A percentile compares a stretch with the other conserved stretches of the same genome.
phyloP scores from a whole-genome alignment of 176 grass and related monocot genomes.

The Saccharum spontaneum region DNA sequence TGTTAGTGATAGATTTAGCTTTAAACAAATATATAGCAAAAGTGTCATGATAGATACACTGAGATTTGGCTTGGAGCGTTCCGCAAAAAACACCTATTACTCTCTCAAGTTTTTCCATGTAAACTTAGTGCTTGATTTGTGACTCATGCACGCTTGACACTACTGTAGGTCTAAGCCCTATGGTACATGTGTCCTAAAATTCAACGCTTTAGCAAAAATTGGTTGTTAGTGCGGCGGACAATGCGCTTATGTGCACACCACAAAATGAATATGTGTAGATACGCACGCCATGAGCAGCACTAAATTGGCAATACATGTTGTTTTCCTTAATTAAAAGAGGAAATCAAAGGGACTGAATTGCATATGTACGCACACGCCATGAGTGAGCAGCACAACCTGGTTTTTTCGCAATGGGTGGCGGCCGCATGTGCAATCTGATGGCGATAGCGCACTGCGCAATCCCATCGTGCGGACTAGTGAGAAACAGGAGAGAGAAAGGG shows the following conservation, averaged over 20 bases:
- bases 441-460: too few relatives aligned
- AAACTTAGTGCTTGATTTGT: background rate
- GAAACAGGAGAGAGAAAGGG: too few relatives aligned
- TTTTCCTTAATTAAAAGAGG: background rate
- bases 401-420: too few relatives aligned
- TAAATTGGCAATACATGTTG: background rate
- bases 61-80: background rate
- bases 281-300: background rate
- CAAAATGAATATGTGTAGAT: background rate
- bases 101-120: background rate
- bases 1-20: too few relatives aligned
- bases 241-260: background rate
- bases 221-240: background rate
- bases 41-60: too few relatives aligned
- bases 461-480: too few relatives aligned
- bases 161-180: background rate
- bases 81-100: background rate
- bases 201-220: background rate
- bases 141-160: background rate
- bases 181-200: background rate
- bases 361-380: background rate
- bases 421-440: too few relatives aligned
- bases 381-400: background rate
- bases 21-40: too few relatives aligned
- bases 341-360: background rate